phyloP scores from a whole-genome alignment of 352 stramenopile genomes.

The Phytopythium helicoides region DNA sequence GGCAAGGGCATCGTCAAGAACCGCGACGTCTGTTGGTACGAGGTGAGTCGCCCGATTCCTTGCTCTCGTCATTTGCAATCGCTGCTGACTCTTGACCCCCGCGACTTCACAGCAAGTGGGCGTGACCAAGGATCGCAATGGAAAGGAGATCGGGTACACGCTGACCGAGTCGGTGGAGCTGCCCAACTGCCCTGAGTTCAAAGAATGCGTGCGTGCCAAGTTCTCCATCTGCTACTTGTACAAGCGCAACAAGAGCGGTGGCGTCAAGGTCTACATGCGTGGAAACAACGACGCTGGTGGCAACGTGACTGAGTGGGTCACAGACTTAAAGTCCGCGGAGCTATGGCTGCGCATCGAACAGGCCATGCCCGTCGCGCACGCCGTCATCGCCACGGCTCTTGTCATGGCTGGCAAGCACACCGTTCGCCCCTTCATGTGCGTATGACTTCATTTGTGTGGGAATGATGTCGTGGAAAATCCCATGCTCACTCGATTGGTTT shows the following conservation, averaged over 20 bases:
- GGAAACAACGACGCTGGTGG: slow-evolving; percentile 67
- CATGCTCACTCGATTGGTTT: no score
- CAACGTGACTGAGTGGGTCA: slow-evolving; percentile 69
- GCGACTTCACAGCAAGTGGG: slow-evolving; percentile 40
- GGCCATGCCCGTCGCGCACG: slow-evolving; percentile 44
- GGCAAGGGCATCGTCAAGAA: slow-evolving; percentile 77
- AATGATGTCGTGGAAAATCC: slow-evolving; percentile 3
- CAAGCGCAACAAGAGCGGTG: slow-evolving; percentile 67
- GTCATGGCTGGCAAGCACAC: slow-evolving; percentile 44
- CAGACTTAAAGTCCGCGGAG: slow-evolving; percentile 70
- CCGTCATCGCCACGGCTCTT: slow-evolving; percentile 54
- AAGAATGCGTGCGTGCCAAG: slow-evolving; percentile 64
- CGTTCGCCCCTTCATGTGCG: slow-evolving; percentile 13
- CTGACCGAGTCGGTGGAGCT: slow-evolving; percentile 76
- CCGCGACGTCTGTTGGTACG: slow-evolving; percentile 78
- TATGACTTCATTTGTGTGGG: neutral
- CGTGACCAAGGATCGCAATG: slow-evolving; percentile 59
- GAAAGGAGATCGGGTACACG: slow-evolving; percentile 81
- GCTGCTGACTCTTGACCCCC: neutral
- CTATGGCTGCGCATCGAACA: slow-evolving; percentile 68
- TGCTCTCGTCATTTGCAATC: neutral
- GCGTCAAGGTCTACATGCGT: slow-evolving; percentile 77
- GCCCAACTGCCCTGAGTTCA: slow-evolving; percentile 58
- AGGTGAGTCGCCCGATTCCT: slow-evolving; percentile 12
- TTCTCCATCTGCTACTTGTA: slow-evolving; percentile 77